These are phyloP conservation scores for Durotheca rogersii DNA, from an alignment of 495 filamentous ascomycete species.

Conservation along the genomic window DNA sequence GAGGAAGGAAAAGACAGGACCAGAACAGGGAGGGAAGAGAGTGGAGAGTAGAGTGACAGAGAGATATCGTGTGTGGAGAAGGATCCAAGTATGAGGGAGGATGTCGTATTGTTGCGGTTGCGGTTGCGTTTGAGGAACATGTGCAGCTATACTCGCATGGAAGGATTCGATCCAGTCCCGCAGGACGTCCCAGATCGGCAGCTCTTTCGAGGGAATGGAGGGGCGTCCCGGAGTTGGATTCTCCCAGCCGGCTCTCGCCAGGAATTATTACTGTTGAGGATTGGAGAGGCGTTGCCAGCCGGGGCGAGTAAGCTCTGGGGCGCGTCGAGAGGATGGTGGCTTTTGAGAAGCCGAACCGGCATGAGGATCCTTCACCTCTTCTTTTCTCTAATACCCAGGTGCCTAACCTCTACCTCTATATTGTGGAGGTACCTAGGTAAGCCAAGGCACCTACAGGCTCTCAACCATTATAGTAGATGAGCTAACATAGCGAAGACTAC, in stretches of 20 bases:
- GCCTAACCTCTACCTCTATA: too few relatives aligned
- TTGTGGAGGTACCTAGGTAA: too few relatives aligned
- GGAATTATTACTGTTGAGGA: too few relatives aligned
- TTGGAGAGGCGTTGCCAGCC: too few relatives aligned
- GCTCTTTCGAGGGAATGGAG: conserved; percentile 5
- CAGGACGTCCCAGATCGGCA: conserved; percentile 11
- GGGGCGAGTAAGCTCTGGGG: conserved; percentile 17
- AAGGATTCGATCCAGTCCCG: conserved; percentile 26
- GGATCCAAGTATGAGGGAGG: conserved; percentile 11
- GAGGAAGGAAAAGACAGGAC: too few relatives aligned
- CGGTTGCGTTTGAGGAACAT: conserved; percentile 1
- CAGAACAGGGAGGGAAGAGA: too few relatives aligned
- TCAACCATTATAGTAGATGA: too few relatives aligned
- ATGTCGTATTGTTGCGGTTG: conserved; percentile 8
- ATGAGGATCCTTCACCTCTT: conserved; percentile 24
- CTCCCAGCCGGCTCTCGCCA: conserved; percentile 4
- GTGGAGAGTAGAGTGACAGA: too few relatives aligned
- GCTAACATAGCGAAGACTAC: too few relatives aligned
- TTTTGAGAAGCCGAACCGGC: conserved; percentile 11
- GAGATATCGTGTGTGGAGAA: background rate
- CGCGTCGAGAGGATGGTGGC: conserved; percentile 13
- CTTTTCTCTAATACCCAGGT: too few relatives aligned
- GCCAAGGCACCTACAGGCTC: too few relatives aligned
- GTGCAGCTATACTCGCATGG: conserved; percentile 15
- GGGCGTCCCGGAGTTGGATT: conserved; percentile 16